phyloP scores from a whole-genome alignment of 192 early-diverging fungal genomes.

The Geranomyces michiganensis region DNA sequence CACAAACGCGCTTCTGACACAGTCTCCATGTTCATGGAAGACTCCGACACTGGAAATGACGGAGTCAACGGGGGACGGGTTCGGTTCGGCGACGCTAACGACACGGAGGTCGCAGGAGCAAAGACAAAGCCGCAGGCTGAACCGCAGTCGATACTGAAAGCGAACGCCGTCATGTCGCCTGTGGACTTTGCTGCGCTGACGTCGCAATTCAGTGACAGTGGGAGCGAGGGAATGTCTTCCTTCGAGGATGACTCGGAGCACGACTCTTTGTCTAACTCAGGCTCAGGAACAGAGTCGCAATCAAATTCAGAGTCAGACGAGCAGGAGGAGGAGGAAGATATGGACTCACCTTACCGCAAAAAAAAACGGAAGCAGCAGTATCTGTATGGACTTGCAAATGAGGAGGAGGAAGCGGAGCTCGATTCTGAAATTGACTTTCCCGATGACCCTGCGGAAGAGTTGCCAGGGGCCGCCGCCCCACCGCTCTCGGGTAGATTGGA shows the following conservation, averaged over 20 bases:
- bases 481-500: not conserved
- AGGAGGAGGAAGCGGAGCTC: constrained; percentile 21
- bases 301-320: constrained; percentile 4
- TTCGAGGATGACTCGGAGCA: constrained; percentile 26
- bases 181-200: constrained; percentile 14
- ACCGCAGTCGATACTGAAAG: constrained; percentile 21
- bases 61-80: not conserved
- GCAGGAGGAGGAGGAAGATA: not conserved
- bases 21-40: too few relatives aligned
- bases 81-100: not conserved
- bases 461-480: not conserved
- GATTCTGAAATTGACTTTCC: constrained; percentile 13
- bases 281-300: not conserved
- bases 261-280: constrained; percentile 10
- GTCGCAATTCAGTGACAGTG: constrained; percentile 26
- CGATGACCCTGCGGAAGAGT: not conserved
- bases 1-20: too few relatives aligned
- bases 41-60: too few relatives aligned
- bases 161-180: constrained; percentile 3
- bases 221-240: constrained; percentile 21
- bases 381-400: not conserved
- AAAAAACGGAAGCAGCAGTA: constrained; percentile 4
- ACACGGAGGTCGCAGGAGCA: not conserved
- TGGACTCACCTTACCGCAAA: not conserved
- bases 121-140: not conserved